Evolutionary conservation across 2,329 filamentous ascomycete genomes (phyloP), one percentile per base, ranked within the genome.

Genomic region (Beauveria caledonica): DNA sequence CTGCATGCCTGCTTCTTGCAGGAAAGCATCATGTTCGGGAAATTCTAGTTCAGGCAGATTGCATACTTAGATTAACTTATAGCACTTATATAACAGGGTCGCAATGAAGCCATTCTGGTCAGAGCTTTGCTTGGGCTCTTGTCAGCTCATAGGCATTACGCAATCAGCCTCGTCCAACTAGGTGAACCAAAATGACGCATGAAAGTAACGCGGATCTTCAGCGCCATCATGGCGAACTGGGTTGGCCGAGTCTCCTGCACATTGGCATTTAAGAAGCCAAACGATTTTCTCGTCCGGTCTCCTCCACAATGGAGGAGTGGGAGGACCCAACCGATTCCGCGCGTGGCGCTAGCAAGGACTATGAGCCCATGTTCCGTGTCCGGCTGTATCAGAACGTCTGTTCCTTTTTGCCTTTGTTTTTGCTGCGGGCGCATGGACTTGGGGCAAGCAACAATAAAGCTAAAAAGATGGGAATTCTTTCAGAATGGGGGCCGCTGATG

Each of bases 221-320:
- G 21, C 23, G 17, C 39, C 51, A 10, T 11, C 39, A 44, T 27
- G 23, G 23, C 9, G 8, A 44, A 49, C 25, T 29, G 46, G 9
- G 25, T 19, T 19, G 17, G 7, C 49, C 29, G n/a, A 10, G 10
- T 10, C 27, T 13, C 29, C 8, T 27, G 45, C 23, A 29, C 9
- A 27, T 36, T 29, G 55, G 33, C n/a, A 46, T 36, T 19, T 10
- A 45, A 40, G 11, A 36, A 36, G 13, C 5, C 33, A n/a, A n/a
- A 21, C 48, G 27, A 36, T 27, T 13, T 7, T 40, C 21, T 58
- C 45, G 45, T 58, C 55, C 5, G 45, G 29, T 58, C 33, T 58
- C 45, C 17, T 58, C 45, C 40, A 58, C 19, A 50, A 58, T 50
- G 55, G 33, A 46, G 55, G 33, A 46, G 45, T 58, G 33, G 36